A percentile compares a stretch with the other conserved stretches of the same genome.
Evolutionary conservation across 352 stramenopile genomes (phyloP).

Genomic region (Phytophthora agathidicida): DNA sequence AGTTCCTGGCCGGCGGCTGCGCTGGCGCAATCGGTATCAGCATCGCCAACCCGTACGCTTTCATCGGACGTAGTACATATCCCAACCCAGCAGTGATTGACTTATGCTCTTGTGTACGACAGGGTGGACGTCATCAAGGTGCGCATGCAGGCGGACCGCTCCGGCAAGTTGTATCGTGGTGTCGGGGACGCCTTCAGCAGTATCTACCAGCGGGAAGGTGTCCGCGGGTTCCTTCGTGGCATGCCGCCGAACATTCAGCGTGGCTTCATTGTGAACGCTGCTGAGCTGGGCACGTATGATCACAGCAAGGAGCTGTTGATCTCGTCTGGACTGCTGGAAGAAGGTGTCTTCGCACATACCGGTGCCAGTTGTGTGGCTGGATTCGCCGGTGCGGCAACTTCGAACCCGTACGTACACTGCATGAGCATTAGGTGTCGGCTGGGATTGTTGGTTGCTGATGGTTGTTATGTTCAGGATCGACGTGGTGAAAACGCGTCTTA

Average conservation of each 20-base stretch:
- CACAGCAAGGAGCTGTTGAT: constrained; percentile 84
- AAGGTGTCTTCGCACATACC: constrained; percentile 75
- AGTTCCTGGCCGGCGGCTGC: constrained; percentile 80
- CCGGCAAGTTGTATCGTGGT: constrained; percentile 71
- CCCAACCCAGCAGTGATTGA: constrained; percentile 2
- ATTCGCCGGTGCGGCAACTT: constrained; percentile 73
- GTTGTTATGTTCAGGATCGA: constrained; percentile 64
- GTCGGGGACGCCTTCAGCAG: constrained; percentile 69
- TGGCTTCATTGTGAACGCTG: constrained; percentile 87
- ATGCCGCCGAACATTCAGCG: constrained; percentile 88
- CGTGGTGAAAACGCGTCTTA: constrained; percentile 86
- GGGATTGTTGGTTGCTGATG: too few relatives aligned
- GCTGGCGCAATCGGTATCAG: constrained; percentile 82
- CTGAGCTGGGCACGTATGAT: constrained; percentile 88
- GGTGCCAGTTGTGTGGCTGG: constrained; percentile 78
- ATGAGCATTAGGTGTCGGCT: too few relatives aligned
- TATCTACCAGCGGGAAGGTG: constrained; percentile 79
- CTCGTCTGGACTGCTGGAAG: constrained; percentile 60
- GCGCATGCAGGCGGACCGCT: constrained; percentile 82
- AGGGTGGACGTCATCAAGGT: constrained; percentile 91
- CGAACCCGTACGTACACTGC: constrained; percentile 66
- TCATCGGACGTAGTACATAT: not conserved
- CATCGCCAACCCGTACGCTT: constrained; percentile 83
- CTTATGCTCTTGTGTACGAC: constrained; percentile 1
- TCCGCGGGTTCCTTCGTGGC: constrained; percentile 76